A percentile compares a stretch with the other conserved stretches of the same genome.
These are phyloP conservation scores for Phylloporus arenicola DNA, from an alignment of 768 basidiomycete genomes.

Conservation along the genomic window DNA sequence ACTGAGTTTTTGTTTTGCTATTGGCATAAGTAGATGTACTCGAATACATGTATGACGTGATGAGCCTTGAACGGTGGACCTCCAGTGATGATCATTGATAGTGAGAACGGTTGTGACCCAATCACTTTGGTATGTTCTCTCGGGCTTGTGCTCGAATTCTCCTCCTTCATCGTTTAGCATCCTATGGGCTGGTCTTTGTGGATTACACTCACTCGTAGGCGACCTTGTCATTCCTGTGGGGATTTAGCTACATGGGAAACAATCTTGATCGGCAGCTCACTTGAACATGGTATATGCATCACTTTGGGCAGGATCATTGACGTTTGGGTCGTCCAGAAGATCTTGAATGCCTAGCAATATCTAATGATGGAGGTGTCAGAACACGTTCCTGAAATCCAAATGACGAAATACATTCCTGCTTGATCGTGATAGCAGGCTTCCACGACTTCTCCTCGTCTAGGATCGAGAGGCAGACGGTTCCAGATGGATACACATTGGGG, in stretches of 20 bases:
- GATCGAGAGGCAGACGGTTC: constrained; percentile 96
- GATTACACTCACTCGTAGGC: constrained; percentile 76
- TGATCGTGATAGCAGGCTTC: constrained; percentile 99
- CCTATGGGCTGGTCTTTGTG: neutral
- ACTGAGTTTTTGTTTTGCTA: constrained; percentile 20
- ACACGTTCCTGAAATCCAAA: neutral
- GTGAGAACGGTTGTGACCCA: neutral
- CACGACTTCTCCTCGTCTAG: constrained; percentile 98
- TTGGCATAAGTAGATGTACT: constrained; percentile 7
- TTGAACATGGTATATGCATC: constrained; percentile 99
- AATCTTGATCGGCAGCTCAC: constrained; percentile 43
- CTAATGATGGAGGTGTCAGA: constrained; percentile 36
- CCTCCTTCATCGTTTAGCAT: constrained; percentile 43
- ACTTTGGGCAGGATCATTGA: constrained; percentile 95
- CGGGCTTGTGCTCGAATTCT: constrained; percentile 81
- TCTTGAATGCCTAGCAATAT: constrained; percentile 96
- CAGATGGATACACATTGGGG: constrained; percentile 98
- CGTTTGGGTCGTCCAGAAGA: constrained; percentile 90
- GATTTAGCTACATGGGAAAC: constrained; percentile 7
- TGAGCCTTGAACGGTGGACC: neutral
- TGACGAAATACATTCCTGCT: constrained; percentile 60
- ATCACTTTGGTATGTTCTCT: constrained; percentile 82
- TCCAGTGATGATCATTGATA: neutral
- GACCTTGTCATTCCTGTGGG: constrained; percentile 77
- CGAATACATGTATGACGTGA: constrained; percentile 8